Evolutionary conservation across 2,329 filamentous ascomycete species (phyloP).

Genomic region (Capronia coronata): DNA sequence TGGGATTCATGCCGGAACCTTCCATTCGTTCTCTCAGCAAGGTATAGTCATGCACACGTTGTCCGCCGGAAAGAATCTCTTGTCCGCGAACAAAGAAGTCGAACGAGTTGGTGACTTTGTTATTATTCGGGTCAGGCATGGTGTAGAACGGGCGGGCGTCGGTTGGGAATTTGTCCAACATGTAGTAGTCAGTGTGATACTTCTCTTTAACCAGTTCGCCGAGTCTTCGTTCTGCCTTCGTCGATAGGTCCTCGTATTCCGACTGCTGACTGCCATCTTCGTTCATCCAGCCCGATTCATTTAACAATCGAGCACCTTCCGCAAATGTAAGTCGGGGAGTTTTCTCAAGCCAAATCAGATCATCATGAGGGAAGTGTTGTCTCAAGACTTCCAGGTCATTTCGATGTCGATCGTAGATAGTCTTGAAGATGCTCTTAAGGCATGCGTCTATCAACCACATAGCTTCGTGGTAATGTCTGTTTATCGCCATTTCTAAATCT

Average conservation of each 20-base stretch:
- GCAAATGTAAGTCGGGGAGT: constrained; percentile 75
- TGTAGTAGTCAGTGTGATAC: constrained; percentile 84
- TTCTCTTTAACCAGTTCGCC: constrained; percentile 80
- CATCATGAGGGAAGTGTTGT: constrained; percentile 75
- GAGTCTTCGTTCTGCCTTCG: constrained; percentile 77
- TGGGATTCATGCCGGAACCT: constrained; percentile 65
- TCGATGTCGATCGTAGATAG: constrained; percentile 61
- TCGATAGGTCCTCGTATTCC: constrained; percentile 72
- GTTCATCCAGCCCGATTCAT: constrained; percentile 66
- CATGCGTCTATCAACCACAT: constrained; percentile 70
- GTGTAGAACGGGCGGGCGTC: constrained; percentile 86
- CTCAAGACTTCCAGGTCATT: constrained; percentile 73
- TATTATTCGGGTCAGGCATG: constrained; percentile 72
- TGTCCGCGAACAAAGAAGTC: constrained; percentile 92
- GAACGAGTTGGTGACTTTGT: constrained; percentile 77
- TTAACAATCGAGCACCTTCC: constrained; percentile 74
- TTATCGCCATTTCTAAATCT: constrained; percentile 87
- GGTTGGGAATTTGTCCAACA: constrained; percentile 85
- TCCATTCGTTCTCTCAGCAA: constrained; percentile 73
- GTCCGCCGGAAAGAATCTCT: constrained; percentile 84
- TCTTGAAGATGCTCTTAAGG: constrained; percentile 72
- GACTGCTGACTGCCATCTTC: constrained; percentile 68
- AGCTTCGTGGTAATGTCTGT: constrained; percentile 83
- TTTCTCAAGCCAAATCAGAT: constrained; percentile 78
- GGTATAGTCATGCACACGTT: constrained; percentile 77